Evolutionary conservation across 2,329 filamentous ascomycete genomes (phyloP).

Genomic region (Exophiala viscosa): DNA sequence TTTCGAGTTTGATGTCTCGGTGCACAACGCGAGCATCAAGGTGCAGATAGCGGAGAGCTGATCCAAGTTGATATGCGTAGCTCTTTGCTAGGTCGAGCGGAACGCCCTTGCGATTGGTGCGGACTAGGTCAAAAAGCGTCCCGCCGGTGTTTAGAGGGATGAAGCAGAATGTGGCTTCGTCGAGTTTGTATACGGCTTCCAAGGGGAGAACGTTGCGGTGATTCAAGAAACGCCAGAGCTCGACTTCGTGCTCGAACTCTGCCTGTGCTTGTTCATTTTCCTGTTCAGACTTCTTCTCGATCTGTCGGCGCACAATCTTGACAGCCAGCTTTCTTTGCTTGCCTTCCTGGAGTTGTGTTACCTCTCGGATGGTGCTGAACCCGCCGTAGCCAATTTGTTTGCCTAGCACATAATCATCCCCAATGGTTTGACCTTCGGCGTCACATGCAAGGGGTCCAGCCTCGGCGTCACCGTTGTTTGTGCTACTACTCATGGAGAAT

Average conservation of each 20-base stretch:
- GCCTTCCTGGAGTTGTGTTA: conserved; percentile 57
- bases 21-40: conserved; percentile 65
- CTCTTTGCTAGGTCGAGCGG: conserved; percentile 51
- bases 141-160: conserved; percentile 62
- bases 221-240: conserved; percentile 62
- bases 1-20: conserved; percentile 66
- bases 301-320: conserved; percentile 63
- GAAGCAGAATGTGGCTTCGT: conserved; percentile 67
- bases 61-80: conserved; percentile 61
- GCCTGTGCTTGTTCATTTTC: conserved; percentile 65
- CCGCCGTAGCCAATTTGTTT: conserved; percentile 64
- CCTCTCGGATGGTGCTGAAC: conserved; percentile 65
- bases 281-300: conserved; percentile 52
- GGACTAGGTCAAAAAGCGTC: conserved; percentile 61
- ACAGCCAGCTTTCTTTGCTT: conserved; percentile 56
- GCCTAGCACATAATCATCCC: conserved; percentile 63
- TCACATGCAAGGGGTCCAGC: conserved; percentile 51
- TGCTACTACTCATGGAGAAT: conserved; percentile 48
- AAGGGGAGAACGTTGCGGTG: conserved; percentile 61
- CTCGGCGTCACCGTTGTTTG: conserved; percentile 25
- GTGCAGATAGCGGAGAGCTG: conserved; percentile 63
- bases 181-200: conserved; percentile 62
- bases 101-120: conserved; percentile 53
- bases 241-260: conserved; percentile 66
- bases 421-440: conserved; percentile 65